Evolutionary conservation across 164 flowering plant genomes (phyloP).

Genomic region (Dillenia suffruticosa): DNA sequence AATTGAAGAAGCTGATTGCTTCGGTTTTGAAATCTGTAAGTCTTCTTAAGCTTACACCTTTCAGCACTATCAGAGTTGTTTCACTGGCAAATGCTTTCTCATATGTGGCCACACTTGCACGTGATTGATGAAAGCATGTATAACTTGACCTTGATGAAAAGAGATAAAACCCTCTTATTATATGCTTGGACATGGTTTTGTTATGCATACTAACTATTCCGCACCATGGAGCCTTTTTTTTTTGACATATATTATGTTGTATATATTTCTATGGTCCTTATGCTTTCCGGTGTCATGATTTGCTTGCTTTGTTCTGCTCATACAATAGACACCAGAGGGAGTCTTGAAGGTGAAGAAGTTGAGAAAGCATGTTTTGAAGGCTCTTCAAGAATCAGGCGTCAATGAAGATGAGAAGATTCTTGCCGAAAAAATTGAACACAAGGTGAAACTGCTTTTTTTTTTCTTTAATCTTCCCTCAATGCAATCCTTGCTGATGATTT

Average conservation of each 20-base stretch:
- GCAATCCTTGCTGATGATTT: too few relatives aligned
- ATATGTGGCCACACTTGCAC: too few relatives aligned
- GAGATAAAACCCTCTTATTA: too few relatives aligned
- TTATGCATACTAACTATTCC: too few relatives aligned
- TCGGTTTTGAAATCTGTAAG: slow-evolving; percentile 69
- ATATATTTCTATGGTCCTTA: neutral
- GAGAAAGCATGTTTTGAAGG: slow-evolving; percentile 45
- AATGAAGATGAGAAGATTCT: slow-evolving; percentile 39
- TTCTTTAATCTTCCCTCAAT: neutral
- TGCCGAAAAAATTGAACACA: slow-evolving; percentile 32
- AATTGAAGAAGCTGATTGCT: slow-evolving; percentile 85
- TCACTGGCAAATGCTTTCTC: too few relatives aligned
- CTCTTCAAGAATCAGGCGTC: slow-evolving; percentile 55
- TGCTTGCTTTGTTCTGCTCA: slow-evolving; percentile 2
- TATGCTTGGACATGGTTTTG: too few relatives aligned
- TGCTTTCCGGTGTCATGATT: neutral
- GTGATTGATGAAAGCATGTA: too few relatives aligned
- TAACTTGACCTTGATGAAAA: too few relatives aligned
- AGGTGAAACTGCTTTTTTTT: slow-evolving; percentile 33
- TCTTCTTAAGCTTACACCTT: neutral
- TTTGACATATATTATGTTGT: neutral
- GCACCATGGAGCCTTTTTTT: too few relatives aligned
- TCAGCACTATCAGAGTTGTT: neutral
- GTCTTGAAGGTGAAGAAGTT: slow-evolving; percentile 61
- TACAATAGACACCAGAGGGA: slow-evolving; percentile 54